Evolutionary conservation across 306 rosid species (phyloP), one percentile per base, ranked within the genome.

Genomic region (Malus fusca): DNA sequence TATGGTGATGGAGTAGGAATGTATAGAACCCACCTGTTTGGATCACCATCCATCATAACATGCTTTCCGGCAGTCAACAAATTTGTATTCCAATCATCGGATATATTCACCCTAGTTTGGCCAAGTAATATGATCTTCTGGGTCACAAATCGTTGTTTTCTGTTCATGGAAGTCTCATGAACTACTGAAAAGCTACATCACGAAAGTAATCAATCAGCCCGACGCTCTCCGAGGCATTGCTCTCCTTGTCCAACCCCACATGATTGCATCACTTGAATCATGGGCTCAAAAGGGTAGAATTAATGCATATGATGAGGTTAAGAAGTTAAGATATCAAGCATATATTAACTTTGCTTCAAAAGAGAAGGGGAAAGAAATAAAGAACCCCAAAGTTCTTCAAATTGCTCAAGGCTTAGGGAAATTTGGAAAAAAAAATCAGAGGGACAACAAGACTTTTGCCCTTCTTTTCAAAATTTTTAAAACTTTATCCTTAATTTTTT

Each of bases 91-190:
- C 73, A 77, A 44, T 11, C 51, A 40, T 51, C 53, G 0, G 73
- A 69, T 22, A 31, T 13, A 18, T 67, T 83, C 72, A n/a, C 40
- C 19, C 33, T 43, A 21, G n/a, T 35, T 0, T 76, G 84, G 84
- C 76, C 84, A 18, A 51, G n/a, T 11, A 26, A 43, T 37, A 43
- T 37, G 68, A 55, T 6, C 5, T 84, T 4, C 1, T 80, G 46
- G 82, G 84, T n/a, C 11, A 10, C 14, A 43, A 12, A 22, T 84
- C 80, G 13, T 3, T 80, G 8, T 70, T 25, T 25, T 67, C 74
- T 15, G 77, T 80, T 19, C 75, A 84, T 2, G 84, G 80, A 5
- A 73, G 62, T 60, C 72, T 17, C 77, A 80, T 44, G 53, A 71
- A 7, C 62, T 72, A 46, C 64, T 74, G 10, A 79, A 73, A 48